phyloP scores from a whole-genome alignment of 73 alveolate genomes.

The Stentor roeselii region DNA sequence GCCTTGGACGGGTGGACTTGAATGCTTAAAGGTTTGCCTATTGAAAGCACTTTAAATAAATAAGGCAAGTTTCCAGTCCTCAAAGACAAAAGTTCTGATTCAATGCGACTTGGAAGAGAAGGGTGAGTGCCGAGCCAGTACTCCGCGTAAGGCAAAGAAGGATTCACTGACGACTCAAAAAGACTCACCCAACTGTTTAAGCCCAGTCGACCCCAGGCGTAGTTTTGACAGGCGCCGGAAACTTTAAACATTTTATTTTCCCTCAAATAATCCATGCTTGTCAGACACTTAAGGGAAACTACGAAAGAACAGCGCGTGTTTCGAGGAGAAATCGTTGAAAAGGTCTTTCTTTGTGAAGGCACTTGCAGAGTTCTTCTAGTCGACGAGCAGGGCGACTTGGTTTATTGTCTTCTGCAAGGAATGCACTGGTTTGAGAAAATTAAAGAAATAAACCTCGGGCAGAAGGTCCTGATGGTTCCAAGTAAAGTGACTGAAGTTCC shows the following conservation, averaged over 20 bases:
- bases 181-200: neutral
- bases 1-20: conserved; percentile 96
- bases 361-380: neutral
- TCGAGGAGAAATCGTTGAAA: conserved; percentile 5
- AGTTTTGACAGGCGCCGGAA: neutral
- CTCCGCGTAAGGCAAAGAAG: conserved; percentile 81
- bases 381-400: neutral
- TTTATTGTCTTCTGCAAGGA: conserved; percentile 9
- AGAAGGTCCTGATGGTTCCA: conserved; percentile 11
- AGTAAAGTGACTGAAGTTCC: neutral
- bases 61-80: conserved; percentile 75
- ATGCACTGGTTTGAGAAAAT: neutral
- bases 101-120: conserved; percentile 84
- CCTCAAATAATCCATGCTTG: conserved; percentile 28
- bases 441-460: neutral
- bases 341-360: conserved; percentile 12
- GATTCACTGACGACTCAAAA: neutral
- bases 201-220: neutral
- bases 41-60: conserved; percentile 93
- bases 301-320: neutral
- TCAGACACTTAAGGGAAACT: neutral
- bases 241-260: neutral
- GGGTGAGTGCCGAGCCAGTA: conserved; percentile 99
- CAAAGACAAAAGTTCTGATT: conserved; percentile 27
- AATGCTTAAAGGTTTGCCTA: conserved; percentile 91